These are phyloP conservation scores for Fusarium xyrophilum DNA, from an alignment of 2,329 filamentous ascomycete genomes.

Conservation along the genomic window DNA sequence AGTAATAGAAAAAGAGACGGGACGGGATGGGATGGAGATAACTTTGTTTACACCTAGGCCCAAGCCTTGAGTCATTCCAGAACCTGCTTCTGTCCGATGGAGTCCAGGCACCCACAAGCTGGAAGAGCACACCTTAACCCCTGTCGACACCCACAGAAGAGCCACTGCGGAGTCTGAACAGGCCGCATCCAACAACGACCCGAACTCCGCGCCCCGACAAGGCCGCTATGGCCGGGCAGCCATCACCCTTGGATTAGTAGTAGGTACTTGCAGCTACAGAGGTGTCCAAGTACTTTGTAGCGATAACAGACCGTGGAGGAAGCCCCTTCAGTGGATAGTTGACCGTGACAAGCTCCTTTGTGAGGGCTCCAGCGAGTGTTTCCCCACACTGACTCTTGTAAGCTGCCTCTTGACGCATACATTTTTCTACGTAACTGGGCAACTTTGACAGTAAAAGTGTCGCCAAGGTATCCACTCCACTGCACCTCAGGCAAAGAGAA, in stretches of 20 bases:
- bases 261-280: not conserved
- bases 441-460: not conserved
- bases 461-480: conserved; percentile 29
- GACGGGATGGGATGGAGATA: conserved; percentile 8
- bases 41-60: conserved; percentile 11
- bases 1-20: conserved; percentile 32
- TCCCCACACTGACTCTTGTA: conserved; percentile 28
- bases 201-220: conserved; percentile 36
- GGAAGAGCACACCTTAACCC: conserved; percentile 20
- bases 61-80: conserved; percentile 41
- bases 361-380: conserved; percentile 19
- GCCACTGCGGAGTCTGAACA: conserved; percentile 24
- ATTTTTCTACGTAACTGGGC: conserved; percentile 6
- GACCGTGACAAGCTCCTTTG: conserved; percentile 7
- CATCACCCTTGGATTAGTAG: conserved; percentile 23
- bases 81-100: conserved; percentile 28
- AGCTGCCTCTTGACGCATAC: conserved; percentile 34
- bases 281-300: conserved; percentile 6
- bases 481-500: conserved; percentile 41
- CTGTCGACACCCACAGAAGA: conserved; percentile 31
- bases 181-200: conserved; percentile 25
- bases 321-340: conserved; percentile 13
- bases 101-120: conserved; percentile 27
- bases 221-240: conserved; percentile 20
- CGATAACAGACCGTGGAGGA: conserved; percentile 17